Conservation (phyloP, 805 yeast genomes). For the Kodamaea jinghongensis region DNA sequence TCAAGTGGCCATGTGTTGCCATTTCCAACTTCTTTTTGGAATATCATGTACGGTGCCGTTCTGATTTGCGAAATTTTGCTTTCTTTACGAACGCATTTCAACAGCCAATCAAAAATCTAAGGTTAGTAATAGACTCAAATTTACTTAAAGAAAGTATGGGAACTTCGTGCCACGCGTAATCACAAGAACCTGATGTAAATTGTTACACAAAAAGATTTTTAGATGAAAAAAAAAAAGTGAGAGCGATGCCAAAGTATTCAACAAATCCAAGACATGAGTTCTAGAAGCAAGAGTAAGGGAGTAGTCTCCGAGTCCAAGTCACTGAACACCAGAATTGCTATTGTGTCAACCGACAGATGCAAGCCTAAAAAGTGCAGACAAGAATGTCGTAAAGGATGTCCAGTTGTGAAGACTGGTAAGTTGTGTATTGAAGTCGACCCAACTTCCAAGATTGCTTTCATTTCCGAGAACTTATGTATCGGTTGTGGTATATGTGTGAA, state of each 20-base stretch:
- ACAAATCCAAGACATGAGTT: conserved; percentile 1
- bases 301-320: conserved; percentile 13
- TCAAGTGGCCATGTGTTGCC: too few species aligned
- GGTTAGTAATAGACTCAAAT: conserved; percentile 24
- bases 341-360: conserved; percentile 90
- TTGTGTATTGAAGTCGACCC: conserved; percentile 96
- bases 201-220: conserved; percentile 9
- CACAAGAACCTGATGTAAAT: neutral
- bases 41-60: too few species aligned
- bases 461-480: conserved; percentile 90
- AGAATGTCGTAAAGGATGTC: conserved; percentile 96
- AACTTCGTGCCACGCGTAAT: too few species aligned
- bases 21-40: too few species aligned
- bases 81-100: too few species aligned
- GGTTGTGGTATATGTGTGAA: conserved; percentile 99
- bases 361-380: conserved; percentile 98
- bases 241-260: conserved; percentile 7
- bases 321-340: conserved; percentile 83
- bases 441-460: conserved; percentile 86
- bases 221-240: conserved; percentile 12
- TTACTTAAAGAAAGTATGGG: conserved; percentile 11
- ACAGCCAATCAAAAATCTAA: too few species aligned
- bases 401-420: conserved; percentile 96
- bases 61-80: too few species aligned
- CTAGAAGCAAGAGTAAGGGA: conserved; percentile 15